These are phyloP conservation scores for Heritiera littoralis DNA, from an alignment of 345 rosid genomes.

Conservation along the genomic window DNA sequence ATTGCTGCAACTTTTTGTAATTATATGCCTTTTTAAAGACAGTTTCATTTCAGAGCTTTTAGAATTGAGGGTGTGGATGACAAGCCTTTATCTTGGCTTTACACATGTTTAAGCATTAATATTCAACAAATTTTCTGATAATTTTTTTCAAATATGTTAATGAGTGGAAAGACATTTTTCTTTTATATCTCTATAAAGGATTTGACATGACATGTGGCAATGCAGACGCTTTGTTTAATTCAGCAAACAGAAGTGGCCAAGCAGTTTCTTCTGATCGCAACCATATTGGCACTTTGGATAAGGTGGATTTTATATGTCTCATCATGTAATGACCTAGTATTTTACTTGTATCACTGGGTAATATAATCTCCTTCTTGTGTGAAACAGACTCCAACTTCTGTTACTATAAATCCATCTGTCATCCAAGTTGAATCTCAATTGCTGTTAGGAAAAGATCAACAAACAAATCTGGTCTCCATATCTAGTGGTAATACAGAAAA, in stretches of 20 bases:
- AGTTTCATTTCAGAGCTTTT: conserved; percentile 11
- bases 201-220: conserved; percentile 12
- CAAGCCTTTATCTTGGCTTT: conserved; percentile 17
- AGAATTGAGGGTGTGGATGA: conserved; percentile 9
- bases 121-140: not conserved
- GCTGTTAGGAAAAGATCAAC: conserved; percentile 40
- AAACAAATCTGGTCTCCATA: conserved; percentile 34
- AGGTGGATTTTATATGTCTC: conserved; percentile 29
- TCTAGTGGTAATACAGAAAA: conserved; percentile 47
- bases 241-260: conserved; percentile 32
- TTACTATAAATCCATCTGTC: conserved; percentile 27
- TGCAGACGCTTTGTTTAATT: conserved; percentile 36
- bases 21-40: not conserved
- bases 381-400: conserved; percentile 30
- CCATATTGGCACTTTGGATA: conserved; percentile 28
- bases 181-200: not conserved
- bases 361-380: not conserved
- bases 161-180: not conserved
- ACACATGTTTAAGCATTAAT: not conserved
- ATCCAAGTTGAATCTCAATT: conserved; percentile 32
- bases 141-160: not conserved
- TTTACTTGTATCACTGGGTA: not conserved
- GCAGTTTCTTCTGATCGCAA: conserved; percentile 25
- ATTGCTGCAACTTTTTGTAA: not conserved
- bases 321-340: not conserved